Base-by-base conservation (phyloP, 2,329 filamentous ascomycete genomes). In the Nothophoma quercina region DNA sequence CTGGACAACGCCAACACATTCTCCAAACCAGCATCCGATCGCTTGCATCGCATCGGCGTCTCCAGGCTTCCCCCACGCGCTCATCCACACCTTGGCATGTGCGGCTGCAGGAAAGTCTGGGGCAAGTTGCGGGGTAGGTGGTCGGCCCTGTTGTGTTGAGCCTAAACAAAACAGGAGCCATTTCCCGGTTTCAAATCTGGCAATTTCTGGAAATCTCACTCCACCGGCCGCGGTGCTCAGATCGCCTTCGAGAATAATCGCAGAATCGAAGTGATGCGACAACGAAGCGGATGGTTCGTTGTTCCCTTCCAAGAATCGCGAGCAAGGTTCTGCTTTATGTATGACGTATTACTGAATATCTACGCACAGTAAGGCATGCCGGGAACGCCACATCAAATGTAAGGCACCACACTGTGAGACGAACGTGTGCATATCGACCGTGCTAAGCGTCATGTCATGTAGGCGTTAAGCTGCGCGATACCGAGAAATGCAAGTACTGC, bases 301-400 rank as follows among this genome's bases (percentile, higher is more conserved):
- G 35, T 4, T 33, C 36, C 42, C 15, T 55, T 21, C 33, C n/a
- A 18, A 33, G 34, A 34, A n/a, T 7, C 9, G 10, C 25, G 21
- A 12, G 18, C 12, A 40, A 43, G 33, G 44, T 34, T 32, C 34
- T 25, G 26, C 42, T 41, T 32, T 18, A 18, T 36, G 39, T 19
- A 45, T 52, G 38, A 51, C 48, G 36, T 43, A 42, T 38, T 38
- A 55, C 63, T 62, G 51, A 64, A 41, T 32, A 33, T 33, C 2
- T 26, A 26, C 41, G 29, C 21, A 45, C 38, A 70, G 67, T 45
- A 70, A 67, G 36, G 62, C 67, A 16, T 70, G 67, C 44, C 63
- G 67, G 41, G 65, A 70, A 57, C 64, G 67, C 43, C 67, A 68
- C 49, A 70, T 70, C 56, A 68, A 67, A 59, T 70, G 67, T 70